Conservation (phyloP, 352 stramenopile species). For the Globisporangium megalacanthum region DNA sequence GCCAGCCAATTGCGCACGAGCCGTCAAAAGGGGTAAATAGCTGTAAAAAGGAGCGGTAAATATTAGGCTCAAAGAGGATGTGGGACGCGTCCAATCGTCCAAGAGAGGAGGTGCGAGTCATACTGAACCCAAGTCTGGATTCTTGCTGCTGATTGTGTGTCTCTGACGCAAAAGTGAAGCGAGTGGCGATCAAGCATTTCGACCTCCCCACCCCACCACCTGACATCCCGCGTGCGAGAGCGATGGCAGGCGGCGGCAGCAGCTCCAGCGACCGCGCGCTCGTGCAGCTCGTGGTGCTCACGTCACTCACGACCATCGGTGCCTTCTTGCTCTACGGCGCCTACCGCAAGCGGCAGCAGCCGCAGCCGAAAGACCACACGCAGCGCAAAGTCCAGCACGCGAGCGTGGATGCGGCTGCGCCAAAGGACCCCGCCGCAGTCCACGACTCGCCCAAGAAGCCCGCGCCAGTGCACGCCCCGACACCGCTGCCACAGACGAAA, state of each 20-base stretch:
- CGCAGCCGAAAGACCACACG: conserved; percentile 10
- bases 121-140: no score
- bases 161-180: no score
- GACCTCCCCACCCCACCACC: no score
- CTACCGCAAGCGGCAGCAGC: conserved; percentile 37
- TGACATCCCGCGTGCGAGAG: no score
- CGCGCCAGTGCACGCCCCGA: conserved; percentile 18
- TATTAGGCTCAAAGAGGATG: no score
- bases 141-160: no score
- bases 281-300: conserved; percentile 64
- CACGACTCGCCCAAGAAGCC: conserved; percentile 24
- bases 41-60: no score
- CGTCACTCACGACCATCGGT: conserved; percentile 66
- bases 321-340: conserved; percentile 46
- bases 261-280: conserved; percentile 38
- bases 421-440: conserved; percentile 15
- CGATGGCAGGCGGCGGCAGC: conserved; percentile 3
- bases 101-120: no score
- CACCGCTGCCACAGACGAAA: conserved; percentile 25
- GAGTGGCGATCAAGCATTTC: no score
- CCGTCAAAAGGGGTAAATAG: no score
- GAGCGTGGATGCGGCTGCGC: conserved; percentile 11
- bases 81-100: no score
- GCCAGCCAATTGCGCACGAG: no score
- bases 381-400: conserved; percentile 20